Evolutionary conservation across 1,284 basidiomycete species (phyloP), one percentile per base, ranked within the genome.

Genomic region (Ceratobasidium sp.): DNA sequence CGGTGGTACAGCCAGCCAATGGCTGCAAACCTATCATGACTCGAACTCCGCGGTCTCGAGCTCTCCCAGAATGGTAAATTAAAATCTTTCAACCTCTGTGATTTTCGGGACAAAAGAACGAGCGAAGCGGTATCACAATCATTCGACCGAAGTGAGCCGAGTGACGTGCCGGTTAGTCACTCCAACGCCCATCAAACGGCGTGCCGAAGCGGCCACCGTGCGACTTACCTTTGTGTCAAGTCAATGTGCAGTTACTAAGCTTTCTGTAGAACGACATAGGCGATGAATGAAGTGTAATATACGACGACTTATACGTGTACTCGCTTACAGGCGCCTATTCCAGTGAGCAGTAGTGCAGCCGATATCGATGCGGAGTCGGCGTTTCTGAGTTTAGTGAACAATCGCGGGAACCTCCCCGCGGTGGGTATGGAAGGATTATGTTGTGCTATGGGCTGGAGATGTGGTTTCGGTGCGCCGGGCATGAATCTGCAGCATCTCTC

Each of bases 221-320:
- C 54, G n/a, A 55, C n/a, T 55, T 55, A 27, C 54, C 54, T 55
- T 55, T 55, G 54, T 54, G n/a, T n/a, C 23, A n/a, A 55, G 20
- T 23, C 20, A 6, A 3, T 27, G 54, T 30, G 27, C n/a, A 7
- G n/a, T 23, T 10, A 20, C 20, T 27, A 55, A 7, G 54, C 2
- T 27, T 12, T 27, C 30, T 35, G 57, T 5, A 38, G 33, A 60
- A 35, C 18, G 5, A 35, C 12, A 20, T 18, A 60, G 57, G 16
- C 55, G 12, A 35, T 2, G 4, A 8, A 60, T 35, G 33, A 27
- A 12, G 30, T 35, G 30, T 20, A 12, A 38, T 35, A 57, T 16
- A 20, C 54, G 57, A 38, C 12, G 57, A 3, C 30, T 8, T 30
- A 12, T 35, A 27, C 33, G 30, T 60, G 18, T 38, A 33, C 12